Evolutionary conservation across 148 eudicot genomes (phyloP).

Genomic region (Diospyros lotus): DNA sequence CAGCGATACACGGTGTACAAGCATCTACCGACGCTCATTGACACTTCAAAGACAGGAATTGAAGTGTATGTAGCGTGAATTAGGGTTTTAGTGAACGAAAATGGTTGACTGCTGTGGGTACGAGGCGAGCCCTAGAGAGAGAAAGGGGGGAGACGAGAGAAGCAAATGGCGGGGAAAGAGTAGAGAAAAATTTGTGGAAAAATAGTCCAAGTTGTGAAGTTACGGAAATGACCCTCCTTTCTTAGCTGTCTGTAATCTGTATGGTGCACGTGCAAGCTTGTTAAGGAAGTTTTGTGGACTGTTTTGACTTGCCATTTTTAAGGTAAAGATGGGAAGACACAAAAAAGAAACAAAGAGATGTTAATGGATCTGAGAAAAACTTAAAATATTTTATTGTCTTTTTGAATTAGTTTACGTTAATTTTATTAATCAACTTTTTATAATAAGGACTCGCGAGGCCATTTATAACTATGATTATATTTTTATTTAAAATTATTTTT

Average conservation of each 20-base stretch:
- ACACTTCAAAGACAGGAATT: not conserved
- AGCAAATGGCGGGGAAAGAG: slow-evolving; percentile 28
- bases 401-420: too few relatives aligned
- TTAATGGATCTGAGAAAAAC: too few relatives aligned
- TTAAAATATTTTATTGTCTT: too few relatives aligned
- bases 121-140: slow-evolving; percentile 22
- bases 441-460: too few relatives aligned
- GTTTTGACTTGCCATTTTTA: too few relatives aligned
- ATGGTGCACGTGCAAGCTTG: not conserved
- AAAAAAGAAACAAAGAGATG: too few relatives aligned
- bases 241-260: not conserved
- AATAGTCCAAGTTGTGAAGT: not conserved
- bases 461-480: too few relatives aligned
- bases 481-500: too few relatives aligned
- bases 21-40: slow-evolving; percentile 3
- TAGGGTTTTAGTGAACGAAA: slow-evolving; percentile 3
- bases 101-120: not conserved
- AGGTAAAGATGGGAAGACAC: too few relatives aligned
- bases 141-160: slow-evolving; percentile 1
- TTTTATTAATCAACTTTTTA: too few relatives aligned
- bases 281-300: not conserved
- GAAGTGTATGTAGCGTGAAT: not conserved
- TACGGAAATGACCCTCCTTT: slow-evolving; percentile 7
- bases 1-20: not conserved
- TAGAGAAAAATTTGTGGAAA: not conserved